These are phyloP conservation scores for Penicillium waksmanii DNA, from an alignment of 495 filamentous ascomycete species.

Conservation along the genomic window DNA sequence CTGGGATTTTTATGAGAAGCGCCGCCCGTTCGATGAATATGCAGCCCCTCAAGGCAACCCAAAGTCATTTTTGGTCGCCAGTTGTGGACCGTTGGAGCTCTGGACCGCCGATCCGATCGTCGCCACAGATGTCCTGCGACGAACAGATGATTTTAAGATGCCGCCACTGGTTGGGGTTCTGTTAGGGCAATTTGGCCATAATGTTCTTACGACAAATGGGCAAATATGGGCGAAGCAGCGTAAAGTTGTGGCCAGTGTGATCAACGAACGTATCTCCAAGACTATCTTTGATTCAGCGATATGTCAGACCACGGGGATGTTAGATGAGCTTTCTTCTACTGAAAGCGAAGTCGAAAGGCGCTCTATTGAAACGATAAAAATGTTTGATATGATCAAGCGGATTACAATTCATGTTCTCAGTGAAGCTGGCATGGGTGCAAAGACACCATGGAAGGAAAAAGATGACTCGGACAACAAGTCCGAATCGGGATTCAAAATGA, in stretches of 20 bases:
- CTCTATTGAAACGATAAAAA: neutral
- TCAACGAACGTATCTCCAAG: conserved; percentile 6
- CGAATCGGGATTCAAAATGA: conserved; percentile 1
- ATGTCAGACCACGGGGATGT: neutral
- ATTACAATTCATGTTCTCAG: conserved; percentile 7
- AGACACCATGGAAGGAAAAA: neutral
- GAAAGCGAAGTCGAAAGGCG: neutral
- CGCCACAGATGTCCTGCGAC: conserved; percentile 3
- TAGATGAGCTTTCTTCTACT: neutral
- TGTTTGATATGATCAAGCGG: conserved; percentile 7
- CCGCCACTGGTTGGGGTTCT: neutral
- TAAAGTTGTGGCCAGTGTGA: conserved; percentile 2
- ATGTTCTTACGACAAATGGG: conserved; percentile 7
- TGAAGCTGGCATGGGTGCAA: conserved; percentile 4
- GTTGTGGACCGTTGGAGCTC: neutral
- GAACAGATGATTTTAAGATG: conserved; percentile 5
- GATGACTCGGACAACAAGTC: neutral
- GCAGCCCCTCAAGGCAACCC: neutral
- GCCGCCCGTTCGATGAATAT: conserved; percentile 6
- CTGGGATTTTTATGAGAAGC: conserved; percentile 6
- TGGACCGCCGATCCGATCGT: conserved; percentile 5
- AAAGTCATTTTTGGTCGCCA: conserved; percentile 1
- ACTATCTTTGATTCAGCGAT: conserved; percentile 4
- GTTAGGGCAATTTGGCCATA: conserved; percentile 2
- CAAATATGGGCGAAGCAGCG: conserved; percentile 4